These are phyloP conservation scores for Paratrypanosoma confusum DNA, from an alignment of 208 protist genomes.

Conservation along the genomic window DNA sequence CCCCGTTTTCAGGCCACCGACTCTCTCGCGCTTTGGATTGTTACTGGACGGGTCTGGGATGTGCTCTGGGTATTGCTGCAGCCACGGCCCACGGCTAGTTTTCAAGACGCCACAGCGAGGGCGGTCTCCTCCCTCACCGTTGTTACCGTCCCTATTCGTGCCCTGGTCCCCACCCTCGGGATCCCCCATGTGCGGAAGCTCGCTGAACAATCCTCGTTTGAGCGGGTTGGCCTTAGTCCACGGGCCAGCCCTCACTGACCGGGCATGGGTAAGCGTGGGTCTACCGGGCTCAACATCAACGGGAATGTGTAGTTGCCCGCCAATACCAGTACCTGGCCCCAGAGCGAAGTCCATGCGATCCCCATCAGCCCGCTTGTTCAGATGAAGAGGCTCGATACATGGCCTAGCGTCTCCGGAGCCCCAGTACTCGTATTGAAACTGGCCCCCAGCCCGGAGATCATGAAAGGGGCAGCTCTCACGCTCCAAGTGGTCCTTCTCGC, in stretches of 20 bases:
- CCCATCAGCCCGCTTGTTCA: constrained; percentile 44
- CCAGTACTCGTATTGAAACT: constrained; percentile 85
- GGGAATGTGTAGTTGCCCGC: constrained; percentile 43
- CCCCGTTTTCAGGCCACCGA: constrained; percentile 67
- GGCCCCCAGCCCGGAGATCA: constrained; percentile 75
- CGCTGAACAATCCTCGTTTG: constrained; percentile 64
- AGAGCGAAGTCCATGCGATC: constrained; percentile 81
- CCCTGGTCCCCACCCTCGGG: constrained; percentile 13
- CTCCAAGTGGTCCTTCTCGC: constrained; percentile 72
- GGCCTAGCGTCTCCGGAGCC: constrained; percentile 35
- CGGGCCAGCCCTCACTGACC: constrained; percentile 30
- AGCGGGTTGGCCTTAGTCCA: constrained; percentile 72
- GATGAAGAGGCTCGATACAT: constrained; percentile 32
- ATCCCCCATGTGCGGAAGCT: constrained; percentile 73
- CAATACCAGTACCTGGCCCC: constrained; percentile 42
- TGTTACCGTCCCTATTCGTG: background rate
- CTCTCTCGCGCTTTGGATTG: constrained; percentile 55
- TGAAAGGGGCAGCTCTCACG: constrained; percentile 84
- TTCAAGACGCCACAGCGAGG: constrained; percentile 41
- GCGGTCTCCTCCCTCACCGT: constrained; percentile 1
- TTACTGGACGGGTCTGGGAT: constrained; percentile 72
- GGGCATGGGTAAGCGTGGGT: constrained; percentile 22
- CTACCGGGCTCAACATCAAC: constrained; percentile 57
- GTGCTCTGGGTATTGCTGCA: constrained; percentile 65
- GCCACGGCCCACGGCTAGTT: constrained; percentile 50